These are phyloP conservation scores for Penicillium odoratum DNA, from an alignment of 495 filamentous ascomycete species.

Conservation along the genomic window DNA sequence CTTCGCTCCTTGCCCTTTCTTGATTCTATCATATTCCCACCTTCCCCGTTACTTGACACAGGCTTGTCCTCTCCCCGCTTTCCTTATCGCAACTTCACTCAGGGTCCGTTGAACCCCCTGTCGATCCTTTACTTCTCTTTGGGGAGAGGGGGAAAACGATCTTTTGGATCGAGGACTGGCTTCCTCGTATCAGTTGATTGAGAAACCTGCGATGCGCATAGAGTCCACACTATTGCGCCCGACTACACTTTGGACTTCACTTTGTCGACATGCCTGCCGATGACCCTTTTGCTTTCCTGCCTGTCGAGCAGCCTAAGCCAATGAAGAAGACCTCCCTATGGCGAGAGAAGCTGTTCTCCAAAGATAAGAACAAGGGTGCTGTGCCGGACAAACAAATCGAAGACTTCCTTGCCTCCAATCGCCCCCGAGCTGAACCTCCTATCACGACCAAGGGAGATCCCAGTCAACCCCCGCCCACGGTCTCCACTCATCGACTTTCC, in stretches of 20 bases:
- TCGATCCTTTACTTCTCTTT: slow-evolving; percentile 20
- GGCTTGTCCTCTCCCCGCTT: slow-evolving; percentile 6
- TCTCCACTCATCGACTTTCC: slow-evolving; percentile 24
- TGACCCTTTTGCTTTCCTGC: slow-evolving; percentile 42
- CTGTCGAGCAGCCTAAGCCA: slow-evolving; percentile 37
- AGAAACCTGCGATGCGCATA: background rate
- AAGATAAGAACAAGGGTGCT: slow-evolving; percentile 39
- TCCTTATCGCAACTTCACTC: slow-evolving; percentile 1
- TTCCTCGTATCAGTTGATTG: slow-evolving; percentile 12
- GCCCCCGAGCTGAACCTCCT: slow-evolving; percentile 9
- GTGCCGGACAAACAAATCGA: slow-evolving; percentile 43
- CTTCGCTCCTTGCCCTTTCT: slow-evolving; percentile 13
- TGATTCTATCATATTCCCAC: slow-evolving; percentile 7
- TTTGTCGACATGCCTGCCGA: slow-evolving; percentile 38
- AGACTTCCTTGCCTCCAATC: slow-evolving; percentile 44
- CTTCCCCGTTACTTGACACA: slow-evolving; percentile 8
- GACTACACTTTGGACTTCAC: background rate
- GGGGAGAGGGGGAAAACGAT: slow-evolving; percentile 6
- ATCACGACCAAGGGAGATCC: slow-evolving; percentile 16
- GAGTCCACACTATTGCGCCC: background rate
- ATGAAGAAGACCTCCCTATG: slow-evolving; percentile 42
- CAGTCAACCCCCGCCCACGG: slow-evolving; percentile 11
- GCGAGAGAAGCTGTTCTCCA: slow-evolving; percentile 51
- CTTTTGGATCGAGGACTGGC: slow-evolving; percentile 18
- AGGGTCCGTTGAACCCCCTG: slow-evolving; percentile 15